These are phyloP conservation scores for Echinosophora koreensis DNA, from an alignment of 306 rosid genomes.

Conservation along the genomic window DNA sequence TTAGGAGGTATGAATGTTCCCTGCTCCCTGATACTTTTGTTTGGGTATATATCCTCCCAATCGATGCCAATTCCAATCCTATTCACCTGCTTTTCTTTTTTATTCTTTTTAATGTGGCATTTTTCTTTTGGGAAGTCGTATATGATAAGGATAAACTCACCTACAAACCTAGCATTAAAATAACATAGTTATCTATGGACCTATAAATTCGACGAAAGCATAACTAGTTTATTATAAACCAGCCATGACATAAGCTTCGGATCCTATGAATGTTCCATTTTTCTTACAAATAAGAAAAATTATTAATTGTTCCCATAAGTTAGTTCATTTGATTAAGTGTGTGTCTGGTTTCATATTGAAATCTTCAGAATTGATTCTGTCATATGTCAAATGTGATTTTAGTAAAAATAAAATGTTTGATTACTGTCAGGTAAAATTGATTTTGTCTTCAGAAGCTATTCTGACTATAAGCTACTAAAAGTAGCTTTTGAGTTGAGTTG, in stretches of 20 bases:
- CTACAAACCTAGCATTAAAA: neutral
- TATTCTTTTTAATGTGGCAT: constrained; percentile 9
- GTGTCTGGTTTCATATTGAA: too few species aligned
- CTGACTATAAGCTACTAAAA: too few species aligned
- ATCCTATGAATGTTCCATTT: constrained; percentile 2
- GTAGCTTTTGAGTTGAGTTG: too few species aligned
- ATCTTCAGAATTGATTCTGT: too few species aligned
- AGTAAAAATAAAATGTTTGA: too few species aligned
- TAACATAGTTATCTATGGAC: neutral
- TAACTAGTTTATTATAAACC: neutral
- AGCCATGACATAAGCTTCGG: neutral
- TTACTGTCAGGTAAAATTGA: too few species aligned
- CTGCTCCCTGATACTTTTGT: neutral
- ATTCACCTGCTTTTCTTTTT: neutral
- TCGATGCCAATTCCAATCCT: constrained; percentile 4
- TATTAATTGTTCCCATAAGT: neutral
- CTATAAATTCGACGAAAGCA: constrained; percentile 17
- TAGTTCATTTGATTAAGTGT: too few species aligned
- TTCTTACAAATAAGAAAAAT: neutral
- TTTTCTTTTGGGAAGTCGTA: neutral
- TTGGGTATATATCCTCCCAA: constrained; percentile 25
- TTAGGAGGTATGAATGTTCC: neutral
- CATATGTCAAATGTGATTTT: too few species aligned
- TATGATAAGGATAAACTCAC: too few species aligned
- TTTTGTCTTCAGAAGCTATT: too few species aligned